Evolutionary conservation across 2,329 filamentous ascomycete genomes (phyloP), one percentile per base, ranked within the genome.

Genomic region (Coleophoma cylindrospora): DNA sequence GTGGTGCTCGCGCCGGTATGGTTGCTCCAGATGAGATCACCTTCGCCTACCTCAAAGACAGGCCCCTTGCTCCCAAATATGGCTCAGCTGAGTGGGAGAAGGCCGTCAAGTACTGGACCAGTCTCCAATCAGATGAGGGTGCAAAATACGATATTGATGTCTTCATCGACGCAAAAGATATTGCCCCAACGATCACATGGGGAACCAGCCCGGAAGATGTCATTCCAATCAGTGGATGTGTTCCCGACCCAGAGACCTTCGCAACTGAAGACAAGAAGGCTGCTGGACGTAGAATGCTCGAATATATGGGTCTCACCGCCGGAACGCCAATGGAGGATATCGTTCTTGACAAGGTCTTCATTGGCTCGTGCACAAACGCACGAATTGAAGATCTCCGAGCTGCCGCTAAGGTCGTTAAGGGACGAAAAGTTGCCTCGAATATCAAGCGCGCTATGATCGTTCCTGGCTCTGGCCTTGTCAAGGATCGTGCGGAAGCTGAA

Each of bases 131-230:
- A 1, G 94, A 99, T 61, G 77, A 84, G n/a, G 89, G 79, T 47
- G 94, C 94, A 56, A 89, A 88, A 67, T 99, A 88, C 68, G 94
- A 99, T 66, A 82, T 85, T 45, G 90, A 96, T 60, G 81, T 97
- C 58, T 86, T 88, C 67, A 89, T 99, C 57, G 86, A 97, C 62
- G 89, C 81, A 59, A 95, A 92, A 74, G 94, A 97, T 64, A 95
- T 99, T 57, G 76, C 87, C 44, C 94, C 94, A 9, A 97, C 94
- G 12, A 80, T 97, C 21, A 95, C 94, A 3, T 97, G 94, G 94
- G 94, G 94, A 61, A 99, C 92, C 34, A 95, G 89, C 54, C 94
- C 94, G 15, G 91, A 99, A 72, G 92, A 96, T 63, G 91, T 96
- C 14, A 78, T 96, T n/a, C 86, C 92, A 37, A 97, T 99, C 64